Evolutionary conservation across 768 basidiomycete species (phyloP).

Genomic region (Tricholoma sp.): DNA sequence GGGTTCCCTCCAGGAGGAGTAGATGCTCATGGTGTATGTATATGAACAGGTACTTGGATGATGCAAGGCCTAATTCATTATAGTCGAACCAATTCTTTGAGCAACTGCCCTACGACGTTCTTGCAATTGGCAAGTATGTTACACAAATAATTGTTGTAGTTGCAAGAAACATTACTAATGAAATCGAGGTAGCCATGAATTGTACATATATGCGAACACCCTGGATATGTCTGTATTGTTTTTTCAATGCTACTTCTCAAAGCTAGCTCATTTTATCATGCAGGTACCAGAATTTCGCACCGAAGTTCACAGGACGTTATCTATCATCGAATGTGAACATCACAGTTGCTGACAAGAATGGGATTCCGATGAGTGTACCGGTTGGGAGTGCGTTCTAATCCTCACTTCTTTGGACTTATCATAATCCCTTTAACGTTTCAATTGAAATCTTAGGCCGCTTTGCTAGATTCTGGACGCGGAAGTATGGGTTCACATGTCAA

Average conservation of each 20-base stretch:
- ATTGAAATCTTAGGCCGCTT: slow-evolving; percentile 40
- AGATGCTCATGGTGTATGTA: slow-evolving; percentile 63
- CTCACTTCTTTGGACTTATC: neutral
- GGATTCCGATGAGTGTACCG: slow-evolving; percentile 29
- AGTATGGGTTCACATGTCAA: slow-evolving; percentile 37
- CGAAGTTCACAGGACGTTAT: slow-evolving; percentile 64
- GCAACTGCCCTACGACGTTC: slow-evolving; percentile 72
- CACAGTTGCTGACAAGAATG: slow-evolving; percentile 48
- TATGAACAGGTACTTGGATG: neutral
- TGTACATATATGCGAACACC: slow-evolving; percentile 66
- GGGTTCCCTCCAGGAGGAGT: slow-evolving; percentile 66
- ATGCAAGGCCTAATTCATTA: neutral
- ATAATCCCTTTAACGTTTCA: neutral
- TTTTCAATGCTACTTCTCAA: neutral
- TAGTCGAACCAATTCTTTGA: slow-evolving; percentile 74
- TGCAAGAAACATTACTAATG: neutral
- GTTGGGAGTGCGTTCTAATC: slow-evolving; percentile 29
- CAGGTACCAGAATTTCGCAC: slow-evolving; percentile 63
- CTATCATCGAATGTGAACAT: slow-evolving; percentile 86
- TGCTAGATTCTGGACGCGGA: slow-evolving; percentile 67
- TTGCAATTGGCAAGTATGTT: slow-evolving; percentile 81
- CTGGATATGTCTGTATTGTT: slow-evolving; percentile 51
- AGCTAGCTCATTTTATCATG: neutral
- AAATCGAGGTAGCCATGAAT: slow-evolving; percentile 55
- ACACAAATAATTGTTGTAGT: neutral